phyloP scores from a whole-genome alignment of 2,329 filamentous ascomycete genomes.

The Hypoxylon sp. region DNA sequence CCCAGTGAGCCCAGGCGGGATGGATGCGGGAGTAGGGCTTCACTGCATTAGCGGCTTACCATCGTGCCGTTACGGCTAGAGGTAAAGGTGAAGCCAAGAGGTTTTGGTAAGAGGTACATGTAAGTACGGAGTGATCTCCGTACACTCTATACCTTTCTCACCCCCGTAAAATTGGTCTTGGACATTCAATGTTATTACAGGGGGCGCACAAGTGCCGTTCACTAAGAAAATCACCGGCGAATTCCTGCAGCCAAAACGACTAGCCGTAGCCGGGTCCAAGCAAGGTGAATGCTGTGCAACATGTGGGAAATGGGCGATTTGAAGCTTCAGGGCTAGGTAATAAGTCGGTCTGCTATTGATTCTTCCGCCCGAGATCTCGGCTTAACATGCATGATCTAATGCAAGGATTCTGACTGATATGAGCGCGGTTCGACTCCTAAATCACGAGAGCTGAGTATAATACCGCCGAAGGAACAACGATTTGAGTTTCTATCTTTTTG shows the following conservation, averaged over 20 bases:
- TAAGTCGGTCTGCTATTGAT: conserved; percentile 7
- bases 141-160: background rate
- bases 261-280: conserved; percentile 7
- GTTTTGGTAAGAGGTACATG: background rate
- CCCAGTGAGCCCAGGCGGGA: conserved; percentile 27
- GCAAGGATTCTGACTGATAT: conserved; percentile 21
- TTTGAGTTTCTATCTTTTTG: conserved; percentile 16
- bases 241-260: conserved; percentile 8
- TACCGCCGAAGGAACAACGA: conserved; percentile 25
- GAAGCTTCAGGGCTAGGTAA: conserved; percentile 4
- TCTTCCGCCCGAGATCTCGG: conserved; percentile 18
- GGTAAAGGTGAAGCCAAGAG: conserved; percentile 3
- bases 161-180: conserved; percentile 5
- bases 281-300: background rate
- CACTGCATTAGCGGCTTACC: conserved; percentile 34
- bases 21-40: conserved; percentile 26
- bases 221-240: conserved; percentile 22
- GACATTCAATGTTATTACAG: conserved; percentile 18
- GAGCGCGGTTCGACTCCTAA: conserved; percentile 5
- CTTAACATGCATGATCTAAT: conserved; percentile 21
- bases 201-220: conserved; percentile 30
- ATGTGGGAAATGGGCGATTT: background rate
- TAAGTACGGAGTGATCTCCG: conserved; percentile 1
- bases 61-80: conserved; percentile 3
- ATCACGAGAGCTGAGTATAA: conserved; percentile 9